A percentile compares a stretch with the other conserved stretches of the same genome.
These are phyloP conservation scores for Phalaenopsis aphrodite DNA, from an alignment of 106 monocot species.

Conservation along the genomic window DNA sequence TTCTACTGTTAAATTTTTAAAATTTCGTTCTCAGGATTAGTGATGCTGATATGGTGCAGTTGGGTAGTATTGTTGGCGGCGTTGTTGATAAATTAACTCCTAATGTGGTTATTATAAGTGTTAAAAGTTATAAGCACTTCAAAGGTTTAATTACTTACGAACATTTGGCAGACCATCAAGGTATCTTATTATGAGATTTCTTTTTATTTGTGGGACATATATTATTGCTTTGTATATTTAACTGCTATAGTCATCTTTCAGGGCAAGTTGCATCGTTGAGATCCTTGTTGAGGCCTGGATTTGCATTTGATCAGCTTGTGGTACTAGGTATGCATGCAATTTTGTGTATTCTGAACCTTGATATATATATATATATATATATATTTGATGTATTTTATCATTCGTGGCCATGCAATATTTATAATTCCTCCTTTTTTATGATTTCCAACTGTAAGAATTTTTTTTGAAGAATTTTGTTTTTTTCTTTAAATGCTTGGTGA, in stretches of 20 bases:
- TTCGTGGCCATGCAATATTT: too few species aligned
- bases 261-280: constrained; percentile 59
- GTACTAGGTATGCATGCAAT: constrained; percentile 58
- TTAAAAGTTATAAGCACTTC: constrained; percentile 23
- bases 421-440: too few species aligned
- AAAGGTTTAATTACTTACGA: constrained; percentile 68
- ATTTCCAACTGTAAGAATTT: too few species aligned
- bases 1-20: neutral
- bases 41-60: constrained; percentile 15
- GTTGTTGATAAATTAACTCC: constrained; percentile 65
- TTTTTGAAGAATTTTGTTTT: too few species aligned
- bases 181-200: constrained; percentile 18
- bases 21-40: constrained; percentile 21
- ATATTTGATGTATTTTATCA: neutral
- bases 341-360: neutral
- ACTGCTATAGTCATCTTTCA: constrained; percentile 18
- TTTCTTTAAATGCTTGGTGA: too few species aligned
- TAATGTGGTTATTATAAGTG: constrained; percentile 43
- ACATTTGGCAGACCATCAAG: constrained; percentile 74
- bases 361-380: neutral
- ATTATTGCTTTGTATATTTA: neutral
- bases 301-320: constrained; percentile 73
- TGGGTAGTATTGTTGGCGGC: constrained; percentile 74
- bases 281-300: constrained; percentile 70
- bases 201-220: neutral